Percentiles rank a stretch among this genome's conserved stretches.
These are phyloP conservation scores for Hypoxylon lienhwacheense DNA, from an alignment of 495 filamentous ascomycete genomes.

Conservation along the genomic window DNA sequence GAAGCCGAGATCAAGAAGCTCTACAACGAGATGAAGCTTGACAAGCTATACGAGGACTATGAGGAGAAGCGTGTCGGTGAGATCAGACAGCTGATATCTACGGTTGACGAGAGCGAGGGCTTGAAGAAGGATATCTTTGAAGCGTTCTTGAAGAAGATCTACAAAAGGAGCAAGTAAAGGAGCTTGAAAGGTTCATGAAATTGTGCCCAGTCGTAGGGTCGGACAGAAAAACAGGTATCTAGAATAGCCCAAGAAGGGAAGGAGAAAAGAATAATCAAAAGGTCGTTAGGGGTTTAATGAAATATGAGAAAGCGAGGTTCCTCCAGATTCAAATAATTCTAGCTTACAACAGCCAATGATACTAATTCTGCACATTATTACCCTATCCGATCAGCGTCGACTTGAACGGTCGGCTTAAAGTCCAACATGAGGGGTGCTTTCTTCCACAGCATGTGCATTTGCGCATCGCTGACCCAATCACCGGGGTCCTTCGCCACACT, in stretches of 20 bases:
- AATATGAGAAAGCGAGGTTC: not conserved
- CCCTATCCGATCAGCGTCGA: not conserved
- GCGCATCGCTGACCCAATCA: conserved; percentile 38
- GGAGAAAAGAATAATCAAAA: conserved; percentile 1
- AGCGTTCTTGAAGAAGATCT: conserved; percentile 90
- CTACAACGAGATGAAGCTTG: conserved; percentile 79
- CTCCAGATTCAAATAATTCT: too few relatives aligned
- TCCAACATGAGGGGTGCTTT: conserved; percentile 39
- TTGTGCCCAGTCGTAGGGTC: not conserved
- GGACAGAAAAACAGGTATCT: not conserved
- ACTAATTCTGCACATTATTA: not conserved
- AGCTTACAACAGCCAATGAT: not conserved
- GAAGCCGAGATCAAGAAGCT: conserved; percentile 86
- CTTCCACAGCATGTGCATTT: conserved; percentile 44
- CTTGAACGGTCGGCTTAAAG: conserved; percentile 7
- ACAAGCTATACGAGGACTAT: conserved; percentile 79
- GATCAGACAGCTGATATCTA: conserved; percentile 70
- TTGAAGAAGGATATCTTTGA: conserved; percentile 90
- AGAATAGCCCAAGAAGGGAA: conserved; percentile 1
- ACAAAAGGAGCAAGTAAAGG: conserved; percentile 85
- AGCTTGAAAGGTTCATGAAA: not conserved
- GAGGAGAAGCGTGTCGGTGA: conserved; percentile 81
- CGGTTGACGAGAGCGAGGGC: conserved; percentile 81
- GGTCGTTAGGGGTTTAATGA: conserved; percentile 5
- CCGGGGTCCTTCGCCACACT: conserved; percentile 37